Evolutionary conservation across 257 asterid species (phyloP).

Genomic region (Gardenia jasminoides): DNA sequence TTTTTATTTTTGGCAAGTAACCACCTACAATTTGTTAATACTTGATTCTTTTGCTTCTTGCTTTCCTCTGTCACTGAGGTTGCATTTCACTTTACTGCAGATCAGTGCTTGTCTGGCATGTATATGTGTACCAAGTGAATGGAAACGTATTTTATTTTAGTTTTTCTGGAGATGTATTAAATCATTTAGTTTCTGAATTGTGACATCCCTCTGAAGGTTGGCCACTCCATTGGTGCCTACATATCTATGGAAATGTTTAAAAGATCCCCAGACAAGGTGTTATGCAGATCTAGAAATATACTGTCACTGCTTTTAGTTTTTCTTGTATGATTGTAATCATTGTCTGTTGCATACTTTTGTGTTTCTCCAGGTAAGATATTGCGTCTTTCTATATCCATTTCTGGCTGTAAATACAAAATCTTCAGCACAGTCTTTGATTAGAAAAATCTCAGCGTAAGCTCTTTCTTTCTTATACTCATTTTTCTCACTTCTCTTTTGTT

Average conservation of each 20-base stretch:
- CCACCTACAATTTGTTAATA: background rate
- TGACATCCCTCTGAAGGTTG: slow-evolving; percentile 57
- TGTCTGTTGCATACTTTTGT: slow-evolving; percentile 21
- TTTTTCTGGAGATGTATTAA: background rate
- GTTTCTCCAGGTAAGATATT: slow-evolving; percentile 53
- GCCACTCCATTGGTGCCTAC: slow-evolving; percentile 88
- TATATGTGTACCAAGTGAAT: background rate
- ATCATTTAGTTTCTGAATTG: slow-evolving; percentile 10
- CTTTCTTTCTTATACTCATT: slow-evolving; percentile 27
- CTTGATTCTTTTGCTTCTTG: background rate
- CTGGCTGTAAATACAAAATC: slow-evolving; percentile 67
- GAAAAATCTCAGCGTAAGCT: slow-evolving; percentile 51
- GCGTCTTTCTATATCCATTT: slow-evolving; percentile 78
- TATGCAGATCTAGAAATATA: background rate
- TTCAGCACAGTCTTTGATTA: slow-evolving; percentile 55
- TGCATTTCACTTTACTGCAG: background rate
- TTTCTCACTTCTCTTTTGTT: slow-evolving; percentile 2
- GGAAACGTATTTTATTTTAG: background rate
- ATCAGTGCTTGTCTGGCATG: background rate
- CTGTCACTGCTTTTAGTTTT: background rate
- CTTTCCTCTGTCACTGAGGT: background rate
- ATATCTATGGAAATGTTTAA: slow-evolving; percentile 66
- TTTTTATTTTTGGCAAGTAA: too few relatives aligned
- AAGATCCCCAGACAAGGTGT: slow-evolving; percentile 70
- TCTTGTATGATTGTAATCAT: slow-evolving; percentile 1